phyloP scores from a whole-genome alignment of 345 rosid genomes.

The Eucalyptus cloeziana region DNA sequence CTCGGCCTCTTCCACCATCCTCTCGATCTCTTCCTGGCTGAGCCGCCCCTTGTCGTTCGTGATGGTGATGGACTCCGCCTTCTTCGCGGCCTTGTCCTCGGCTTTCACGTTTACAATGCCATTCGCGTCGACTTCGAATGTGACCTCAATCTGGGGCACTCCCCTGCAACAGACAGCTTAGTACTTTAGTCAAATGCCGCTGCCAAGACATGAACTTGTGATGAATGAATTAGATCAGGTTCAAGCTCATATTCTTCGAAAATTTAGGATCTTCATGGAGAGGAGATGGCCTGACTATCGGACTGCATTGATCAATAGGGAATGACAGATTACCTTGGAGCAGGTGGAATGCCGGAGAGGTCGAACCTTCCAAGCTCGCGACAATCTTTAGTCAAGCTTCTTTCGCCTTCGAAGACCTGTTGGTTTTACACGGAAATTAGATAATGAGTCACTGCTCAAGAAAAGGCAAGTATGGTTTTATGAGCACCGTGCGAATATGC shows the following conservation, averaged over 20 bases:
- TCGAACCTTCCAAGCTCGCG: conserved; percentile 84
- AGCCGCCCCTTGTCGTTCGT: conserved; percentile 38
- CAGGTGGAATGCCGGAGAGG: conserved; percentile 71
- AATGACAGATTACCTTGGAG: conserved; percentile 54
- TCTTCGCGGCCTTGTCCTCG: conserved; percentile 40
- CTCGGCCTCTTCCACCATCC: conserved; percentile 51
- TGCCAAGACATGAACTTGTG: background rate
- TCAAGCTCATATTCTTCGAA: background rate
- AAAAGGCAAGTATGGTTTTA: background rate
- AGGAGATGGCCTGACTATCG: background rate
- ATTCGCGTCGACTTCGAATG: conserved; percentile 40
- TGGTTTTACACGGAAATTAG: background rate
- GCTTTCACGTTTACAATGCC: conserved; percentile 44
- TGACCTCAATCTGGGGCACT: conserved; percentile 92
- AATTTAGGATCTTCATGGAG: background rate
- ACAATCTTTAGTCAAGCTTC: conserved; percentile 93
- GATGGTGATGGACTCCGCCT: conserved; percentile 31
- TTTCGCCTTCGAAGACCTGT: conserved; percentile 93
- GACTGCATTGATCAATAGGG: background rate
- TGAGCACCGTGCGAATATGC: background rate
- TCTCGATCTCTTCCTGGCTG: conserved; percentile 43
- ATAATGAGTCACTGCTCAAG: background rate
- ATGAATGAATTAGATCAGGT: background rate
- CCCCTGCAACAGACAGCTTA: conserved; percentile 47
- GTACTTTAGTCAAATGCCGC: background rate